Evolutionary conservation across 345 rosid genomes (phyloP).

Genomic region (Eucalyptus guilfoylei): DNA sequence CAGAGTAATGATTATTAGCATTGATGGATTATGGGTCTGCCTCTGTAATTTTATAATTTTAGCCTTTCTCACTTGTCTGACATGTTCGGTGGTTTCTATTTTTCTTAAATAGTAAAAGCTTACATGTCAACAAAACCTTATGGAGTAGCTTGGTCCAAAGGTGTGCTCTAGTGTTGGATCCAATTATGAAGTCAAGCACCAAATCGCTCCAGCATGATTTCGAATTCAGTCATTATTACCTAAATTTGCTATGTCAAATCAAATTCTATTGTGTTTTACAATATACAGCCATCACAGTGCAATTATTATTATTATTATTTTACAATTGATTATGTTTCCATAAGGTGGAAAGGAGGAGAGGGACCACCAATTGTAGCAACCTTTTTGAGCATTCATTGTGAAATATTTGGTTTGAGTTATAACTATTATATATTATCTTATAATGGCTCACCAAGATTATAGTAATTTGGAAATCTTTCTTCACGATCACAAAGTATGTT

Average conservation of each 20-base stretch:
- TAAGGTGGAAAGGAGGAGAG: not conserved
- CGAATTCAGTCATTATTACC: not conserved
- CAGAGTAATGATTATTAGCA: not conserved
- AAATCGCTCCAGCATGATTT: not conserved
- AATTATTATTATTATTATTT: not conserved
- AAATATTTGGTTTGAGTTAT: not conserved
- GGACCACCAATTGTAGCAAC: not conserved
- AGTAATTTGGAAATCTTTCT: not conserved
- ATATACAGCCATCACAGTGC: not conserved
- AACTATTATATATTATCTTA: not conserved
- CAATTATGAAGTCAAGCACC: not conserved
- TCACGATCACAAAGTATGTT: not conserved
- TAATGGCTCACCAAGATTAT: not conserved
- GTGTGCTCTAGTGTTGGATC: not conserved
- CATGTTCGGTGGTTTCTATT: not conserved
- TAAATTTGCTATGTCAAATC: not conserved
- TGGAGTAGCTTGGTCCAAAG: not conserved
- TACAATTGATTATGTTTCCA: not conserved
- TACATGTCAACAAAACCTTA: not conserved
- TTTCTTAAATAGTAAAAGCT: not conserved
- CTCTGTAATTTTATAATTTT: not conserved
- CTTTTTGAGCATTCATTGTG: fast-evolving
- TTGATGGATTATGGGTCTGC: not conserved
- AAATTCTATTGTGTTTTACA: not conserved
- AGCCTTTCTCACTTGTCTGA: not conserved